phyloP scores from a whole-genome alignment of 257 asterid species.

The Parsonsia alboflavescens region DNA sequence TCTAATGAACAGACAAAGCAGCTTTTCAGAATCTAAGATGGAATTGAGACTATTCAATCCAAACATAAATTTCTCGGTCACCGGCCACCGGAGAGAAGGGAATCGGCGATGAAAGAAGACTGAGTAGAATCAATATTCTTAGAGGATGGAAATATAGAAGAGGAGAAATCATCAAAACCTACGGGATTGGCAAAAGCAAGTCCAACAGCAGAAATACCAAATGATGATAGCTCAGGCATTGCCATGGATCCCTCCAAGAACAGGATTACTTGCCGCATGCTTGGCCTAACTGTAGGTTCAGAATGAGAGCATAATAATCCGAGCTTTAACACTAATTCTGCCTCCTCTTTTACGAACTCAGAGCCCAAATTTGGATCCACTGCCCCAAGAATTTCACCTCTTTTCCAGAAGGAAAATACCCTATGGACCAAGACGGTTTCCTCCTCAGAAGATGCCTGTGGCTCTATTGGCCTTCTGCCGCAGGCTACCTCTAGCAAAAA shows the following conservation, averaged over 20 bases:
- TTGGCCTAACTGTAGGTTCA: conserved; percentile 37
- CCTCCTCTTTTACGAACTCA: conserved; percentile 29
- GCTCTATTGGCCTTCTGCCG: conserved; percentile 57
- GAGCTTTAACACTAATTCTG: conserved; percentile 41
- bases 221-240: conserved; percentile 16
- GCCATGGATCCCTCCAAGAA: conserved; percentile 31
- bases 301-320: conserved; percentile 45
- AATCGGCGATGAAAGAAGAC: conserved; percentile 1
- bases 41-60: too few species aligned
- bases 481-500: conserved; percentile 32
- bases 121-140: not conserved
- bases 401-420: conserved; percentile 26
- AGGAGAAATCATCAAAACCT: conserved; percentile 4
- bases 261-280: conserved; percentile 48
- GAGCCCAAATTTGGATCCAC: conserved; percentile 23
- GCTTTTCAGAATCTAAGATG: too few species aligned
- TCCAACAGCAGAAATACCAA: conserved; percentile 8
- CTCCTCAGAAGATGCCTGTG: conserved; percentile 29
- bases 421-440: conserved; percentile 42
- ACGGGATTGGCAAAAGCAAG: not conserved
- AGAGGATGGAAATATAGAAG: not conserved
- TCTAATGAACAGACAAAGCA: too few species aligned
- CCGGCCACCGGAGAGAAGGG: conserved; percentile 21
- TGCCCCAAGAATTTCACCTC: too few species aligned
- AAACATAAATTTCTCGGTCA: not conserved